These are phyloP conservation scores for Arachnomyces sp. DNA, from an alignment of 2,329 filamentous ascomycete species.

Conservation along the genomic window DNA sequence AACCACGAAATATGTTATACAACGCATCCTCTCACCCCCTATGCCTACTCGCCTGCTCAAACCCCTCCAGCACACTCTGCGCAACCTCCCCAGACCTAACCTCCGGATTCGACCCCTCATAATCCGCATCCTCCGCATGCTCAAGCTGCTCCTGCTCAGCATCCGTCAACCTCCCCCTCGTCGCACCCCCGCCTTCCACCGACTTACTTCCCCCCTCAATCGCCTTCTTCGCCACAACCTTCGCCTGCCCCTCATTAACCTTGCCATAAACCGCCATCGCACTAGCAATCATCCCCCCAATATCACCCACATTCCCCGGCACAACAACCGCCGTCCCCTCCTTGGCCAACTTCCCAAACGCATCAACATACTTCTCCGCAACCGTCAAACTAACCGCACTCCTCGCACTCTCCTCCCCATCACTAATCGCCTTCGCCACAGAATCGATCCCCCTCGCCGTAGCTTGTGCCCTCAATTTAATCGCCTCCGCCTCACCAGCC, in stretches of 20 bases:
- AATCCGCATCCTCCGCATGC: constrained; percentile 10
- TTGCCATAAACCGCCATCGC: constrained; percentile 94
- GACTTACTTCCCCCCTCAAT: constrained; percentile 19
- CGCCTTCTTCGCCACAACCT: constrained; percentile 44
- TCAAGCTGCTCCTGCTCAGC: constrained; percentile 23
- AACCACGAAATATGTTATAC: neutral
- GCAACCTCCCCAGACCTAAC: constrained; percentile 32
- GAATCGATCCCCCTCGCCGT: constrained; percentile 83
- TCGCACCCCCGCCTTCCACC: constrained; percentile 9
- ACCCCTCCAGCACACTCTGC: constrained; percentile 41
- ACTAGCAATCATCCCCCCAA: constrained; percentile 92
- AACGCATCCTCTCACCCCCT: constrained; percentile 18
- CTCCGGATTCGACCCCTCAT: constrained; percentile 9
- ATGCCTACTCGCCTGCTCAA: constrained; percentile 35
- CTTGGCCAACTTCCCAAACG: constrained; percentile 84
- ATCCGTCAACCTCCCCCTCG: constrained; percentile 15
- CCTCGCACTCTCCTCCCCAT: constrained; percentile 67
- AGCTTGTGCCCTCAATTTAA: constrained; percentile 72
- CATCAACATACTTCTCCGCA: constrained; percentile 96
- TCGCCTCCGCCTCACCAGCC: constrained; percentile 87
- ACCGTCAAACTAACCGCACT: constrained; percentile 78
- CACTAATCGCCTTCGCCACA: constrained; percentile 65
- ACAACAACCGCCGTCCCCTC: constrained; percentile 94
- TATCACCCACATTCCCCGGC: constrained; percentile 92
- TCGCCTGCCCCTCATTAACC: constrained; percentile 71